Percentiles rank a stretch among this genome's conserved stretches.
Evolutionary conservation across 345 rosid genomes (phyloP).

Genomic region (Aethionema arabicum): DNA sequence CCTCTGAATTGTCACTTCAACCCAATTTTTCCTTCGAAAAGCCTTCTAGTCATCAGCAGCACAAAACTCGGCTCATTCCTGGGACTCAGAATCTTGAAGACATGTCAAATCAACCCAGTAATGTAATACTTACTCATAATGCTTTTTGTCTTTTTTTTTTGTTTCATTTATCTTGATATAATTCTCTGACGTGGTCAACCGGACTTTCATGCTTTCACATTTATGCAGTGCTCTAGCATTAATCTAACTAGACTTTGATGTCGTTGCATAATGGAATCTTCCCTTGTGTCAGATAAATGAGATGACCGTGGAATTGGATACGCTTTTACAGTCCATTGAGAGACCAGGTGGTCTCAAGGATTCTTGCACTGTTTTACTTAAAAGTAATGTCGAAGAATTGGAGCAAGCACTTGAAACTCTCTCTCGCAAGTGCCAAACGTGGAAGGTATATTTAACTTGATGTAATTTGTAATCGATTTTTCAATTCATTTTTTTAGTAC

Average conservation of each 20-base stretch:
- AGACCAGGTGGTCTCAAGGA: conserved; percentile 81
- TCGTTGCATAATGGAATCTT: conserved; percentile 1
- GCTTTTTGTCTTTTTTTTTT: conserved; percentile 1
- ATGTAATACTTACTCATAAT: conserved; percentile 46
- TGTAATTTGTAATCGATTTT: conserved; percentile 15
- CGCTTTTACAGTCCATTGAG: conserved; percentile 69
- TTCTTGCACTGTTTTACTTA: conserved; percentile 63
- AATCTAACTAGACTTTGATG: conserved; percentile 7
- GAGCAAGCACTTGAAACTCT: conserved; percentile 61
- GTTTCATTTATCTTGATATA: conserved; percentile 18
- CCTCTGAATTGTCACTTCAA: conserved; percentile 51
- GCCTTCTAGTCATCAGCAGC: conserved; percentile 44
- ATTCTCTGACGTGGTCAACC: conserved; percentile 10
- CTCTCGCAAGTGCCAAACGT: conserved; percentile 57
- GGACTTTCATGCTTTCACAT: conserved; percentile 19
- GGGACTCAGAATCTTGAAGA: conserved; percentile 48
- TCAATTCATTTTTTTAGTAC: conserved; percentile 15
- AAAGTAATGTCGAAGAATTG: conserved; percentile 60
- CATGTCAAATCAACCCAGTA: conserved; percentile 70
- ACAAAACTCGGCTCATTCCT: conserved; percentile 38
- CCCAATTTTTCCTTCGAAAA: conserved; percentile 52
- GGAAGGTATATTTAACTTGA: conserved; percentile 54
- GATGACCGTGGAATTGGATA: conserved; percentile 74
- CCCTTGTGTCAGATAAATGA: conserved; percentile 60
- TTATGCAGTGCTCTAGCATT: conserved; percentile 17